Evolutionary conservation across 2,329 filamentous ascomycete genomes (phyloP), one percentile per base, ranked within the genome.

Genomic region (Xylaria sp.): DNA sequence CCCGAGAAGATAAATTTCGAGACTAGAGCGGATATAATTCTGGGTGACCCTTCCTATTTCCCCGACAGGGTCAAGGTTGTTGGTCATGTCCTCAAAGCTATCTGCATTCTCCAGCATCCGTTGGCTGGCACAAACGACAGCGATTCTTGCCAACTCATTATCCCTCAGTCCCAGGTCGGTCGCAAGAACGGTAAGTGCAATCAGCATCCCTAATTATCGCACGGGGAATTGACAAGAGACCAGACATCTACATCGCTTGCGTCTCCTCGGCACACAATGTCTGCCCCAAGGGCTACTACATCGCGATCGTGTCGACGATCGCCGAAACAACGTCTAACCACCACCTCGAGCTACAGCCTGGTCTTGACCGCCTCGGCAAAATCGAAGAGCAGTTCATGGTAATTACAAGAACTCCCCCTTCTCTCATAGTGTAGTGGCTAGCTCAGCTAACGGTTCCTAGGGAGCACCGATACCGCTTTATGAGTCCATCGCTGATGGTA

Each of bases 301-400:
- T 99, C 71, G 95, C 95, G 72, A 99, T 98, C 64, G 94, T 99
- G 68, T 97, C 93, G 48, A 99, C 95, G 62, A 97, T 99, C 74
- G 92, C 95, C 67, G 96, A 99, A 83, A 89, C 88, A 44, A 82
- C 88, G 64, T 89, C 91, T 67, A 98, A 99, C 85, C 93, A 97
- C 80, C 95, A 99, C 79, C 83, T 97, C 60, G 95, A 99, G 82
- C 88, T 99, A 43, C 88, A 95, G 79, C 88, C 93, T 29, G 95
- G 94, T 73, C 88, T 98, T 68, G 93, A 97, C 74, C 89, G 94
- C 68, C 88, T 99, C 29, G 95, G 95, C 70, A 87, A 87, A 76
- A 95, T 97, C 66, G 93, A 98, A 81, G 95, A 98, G 85, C 93
- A 93, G 78, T 99, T 98, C 81, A 93, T 97, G 90, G 91, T 87